Evolutionary conservation across 495 filamentous ascomycete genomes (phyloP), one percentile per base, ranked within the genome.

Genomic region (Tuber umbilicatum): DNA sequence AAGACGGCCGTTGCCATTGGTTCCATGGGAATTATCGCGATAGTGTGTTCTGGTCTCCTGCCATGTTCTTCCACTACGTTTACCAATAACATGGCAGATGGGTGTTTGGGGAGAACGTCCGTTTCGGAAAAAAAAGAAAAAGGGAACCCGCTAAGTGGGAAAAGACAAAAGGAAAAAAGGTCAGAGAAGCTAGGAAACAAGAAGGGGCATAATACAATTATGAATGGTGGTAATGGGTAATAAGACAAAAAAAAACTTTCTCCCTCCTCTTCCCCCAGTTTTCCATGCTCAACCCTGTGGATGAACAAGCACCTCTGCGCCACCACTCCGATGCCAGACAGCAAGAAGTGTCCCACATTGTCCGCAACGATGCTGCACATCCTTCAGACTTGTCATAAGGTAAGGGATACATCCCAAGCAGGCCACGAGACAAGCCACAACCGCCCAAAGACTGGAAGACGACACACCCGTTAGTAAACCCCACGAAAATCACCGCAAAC

Each of bases 241-340:
- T 47, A 47, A n/a, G n/a, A 40, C 39, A 55, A 9, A n/a, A 55
- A 55, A 5, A n/a, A n/a, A 10, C 21, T 69, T 35, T 68, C 47
- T 14, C 71, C 72, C 21, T n/a, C 21, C 16, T 76, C 73, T 16
- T n/a, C 21, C 16, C 74, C 73, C 31, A 39, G 45, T 38, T 73
- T 55, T 12, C 47, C 21, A n/a, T 2, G 21, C n/a, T 55, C 23
- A 37, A 68, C 74, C 31, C 40, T 21, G 7, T 12, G 71, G 74
- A 41, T 80, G 39, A 9, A 68, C 72, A 4, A 80, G 6, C n/a
- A 80, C 72, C 68, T 80, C 79, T 0, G 72, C 69, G 4, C 74
- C 77, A 2, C 74, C 79, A 55, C 77, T 77, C 69, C 77, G 70
- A 45, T 80, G 79, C 78, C 78, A 80, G 2, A 80, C 23, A 0